Percentiles rank a stretch among this genome's conserved stretches.
phyloP scores from a whole-genome alignment of 495 filamentous ascomycete species.

The Podospora tetraspora region DNA sequence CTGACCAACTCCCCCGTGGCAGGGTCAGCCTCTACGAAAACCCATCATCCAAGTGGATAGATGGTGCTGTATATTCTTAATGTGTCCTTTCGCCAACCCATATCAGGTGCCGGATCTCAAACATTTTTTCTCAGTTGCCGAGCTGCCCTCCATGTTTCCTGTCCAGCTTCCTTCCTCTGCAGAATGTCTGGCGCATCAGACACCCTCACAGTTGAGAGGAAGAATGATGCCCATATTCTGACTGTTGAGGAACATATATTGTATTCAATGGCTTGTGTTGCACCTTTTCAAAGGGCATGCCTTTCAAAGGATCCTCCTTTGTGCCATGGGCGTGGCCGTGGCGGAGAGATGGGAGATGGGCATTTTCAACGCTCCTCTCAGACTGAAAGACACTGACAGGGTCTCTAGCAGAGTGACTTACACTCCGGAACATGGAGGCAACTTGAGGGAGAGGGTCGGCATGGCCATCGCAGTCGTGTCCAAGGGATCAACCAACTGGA shows the following conservation, averaged over 20 bases:
- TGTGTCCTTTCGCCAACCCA: not conserved
- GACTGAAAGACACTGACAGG: no score
- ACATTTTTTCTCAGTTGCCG: not conserved
- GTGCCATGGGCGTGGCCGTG: no score
- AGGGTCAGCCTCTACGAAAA: not conserved
- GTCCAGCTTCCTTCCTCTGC: not conserved
- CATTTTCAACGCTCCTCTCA: no score
- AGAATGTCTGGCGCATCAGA: not conserved
- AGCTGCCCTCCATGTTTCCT: not conserved
- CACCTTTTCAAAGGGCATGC: not conserved
- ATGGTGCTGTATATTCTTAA: not conserved
- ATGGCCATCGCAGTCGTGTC: no score
- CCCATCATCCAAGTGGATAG: not conserved
- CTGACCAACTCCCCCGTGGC: no score
- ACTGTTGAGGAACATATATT: not conserved
- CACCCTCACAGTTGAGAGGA: not conserved
- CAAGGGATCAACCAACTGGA: no score
- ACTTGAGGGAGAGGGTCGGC: no score
- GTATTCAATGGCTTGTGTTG: not conserved
- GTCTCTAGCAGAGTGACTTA: no score
- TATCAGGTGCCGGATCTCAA: not conserved
- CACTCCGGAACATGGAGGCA: no score
- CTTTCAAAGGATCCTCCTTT: no score
- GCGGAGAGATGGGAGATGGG: no score
- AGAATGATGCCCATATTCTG: not conserved